Base-by-base conservation (phyloP, 2,329 filamentous ascomycete species). In the Hawksworthiomyces lignivorus region DNA sequence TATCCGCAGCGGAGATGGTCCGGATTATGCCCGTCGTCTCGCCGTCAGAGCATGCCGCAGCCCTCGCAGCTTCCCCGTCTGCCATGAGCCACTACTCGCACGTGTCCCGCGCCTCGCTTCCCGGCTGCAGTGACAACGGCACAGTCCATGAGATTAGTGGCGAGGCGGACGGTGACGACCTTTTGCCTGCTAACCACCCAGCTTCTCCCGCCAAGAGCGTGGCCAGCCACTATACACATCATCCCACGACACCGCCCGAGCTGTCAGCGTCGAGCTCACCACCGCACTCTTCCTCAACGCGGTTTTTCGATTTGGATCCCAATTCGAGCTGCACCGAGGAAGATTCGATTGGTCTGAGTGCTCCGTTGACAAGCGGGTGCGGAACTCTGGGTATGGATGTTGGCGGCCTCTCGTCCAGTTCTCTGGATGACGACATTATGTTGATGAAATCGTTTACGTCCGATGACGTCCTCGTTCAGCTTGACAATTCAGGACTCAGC, bases 261-360 rank as follows among this genome's bases (percentile, higher is more conserved):
- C 69, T 80, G 22, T 78, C 75, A n/a, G 69, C 75, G 46, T 75
- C 75, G 18, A 74, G 73, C 12, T 79, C 76, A 19, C 75, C 75
- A 4, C 71, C 70, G 21, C 61, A 67, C 6, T 54, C 56, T 5
- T 47, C 50, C 30, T 53, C 56, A n/a, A n/a, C n/a, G n/a, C 64
- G 61, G 33, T 72, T 66, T 56, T 75, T 72, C 50, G 64, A 72
- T 31, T 55, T 65, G 44, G 67, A 72, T 31, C 58, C 64, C 30
- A 63, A 60, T 53, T 56, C 58, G n/a, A 58, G 54, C 24, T 49
- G 55, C 30, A 52, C 55, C 21, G 54, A 55, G 20, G 48, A 47
- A 7, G 45, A 48, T 11, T 52, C 50, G 43, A 50, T 48, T 33
- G 49, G 47, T 47, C 30, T 58, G 48, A 52, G 56, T 44, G 56